A percentile compares a stretch with the other conserved stretches of the same genome.
phyloP scores from a whole-genome alignment of 305 asterid species.

The Stenogyne calaminthoides region DNA sequence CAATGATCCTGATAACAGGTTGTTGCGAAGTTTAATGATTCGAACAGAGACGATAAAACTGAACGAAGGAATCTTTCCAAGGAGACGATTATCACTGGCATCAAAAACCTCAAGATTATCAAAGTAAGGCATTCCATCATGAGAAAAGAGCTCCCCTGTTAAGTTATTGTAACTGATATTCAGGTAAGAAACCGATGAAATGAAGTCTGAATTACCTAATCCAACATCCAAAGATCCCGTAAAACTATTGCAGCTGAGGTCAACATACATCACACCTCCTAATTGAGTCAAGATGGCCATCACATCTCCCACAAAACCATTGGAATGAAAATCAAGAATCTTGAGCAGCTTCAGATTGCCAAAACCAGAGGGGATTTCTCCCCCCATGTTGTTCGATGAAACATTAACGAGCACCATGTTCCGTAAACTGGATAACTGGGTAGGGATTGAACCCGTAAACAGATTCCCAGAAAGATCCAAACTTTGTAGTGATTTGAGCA shows the following conservation, averaged over 20 bases:
- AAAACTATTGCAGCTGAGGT: conserved; percentile 67
- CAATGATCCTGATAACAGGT: conserved; percentile 69
- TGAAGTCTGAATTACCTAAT: conserved; percentile 51
- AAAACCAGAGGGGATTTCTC: conserved; percentile 57
- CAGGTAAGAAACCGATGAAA: conserved; percentile 58
- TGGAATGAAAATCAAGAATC: conserved; percentile 68
- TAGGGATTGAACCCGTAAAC: conserved; percentile 62
- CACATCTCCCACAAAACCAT: conserved; percentile 63
- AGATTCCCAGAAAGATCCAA: conserved; percentile 69
- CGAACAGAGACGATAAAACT: conserved; percentile 73
- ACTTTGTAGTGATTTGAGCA: conserved; percentile 41
- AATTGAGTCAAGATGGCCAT: conserved; percentile 60
- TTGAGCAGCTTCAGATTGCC: conserved; percentile 48
- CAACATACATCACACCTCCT: conserved; percentile 56
- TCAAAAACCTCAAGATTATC: conserved; percentile 80
- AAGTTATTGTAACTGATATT: conserved; percentile 67
- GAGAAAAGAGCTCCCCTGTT: conserved; percentile 73
- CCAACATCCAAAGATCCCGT: conserved; percentile 74
- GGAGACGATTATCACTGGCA: conserved; percentile 61
- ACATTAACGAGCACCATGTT: conserved; percentile 48
- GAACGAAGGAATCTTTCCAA: conserved; percentile 73
- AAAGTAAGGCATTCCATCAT: conserved; percentile 85
- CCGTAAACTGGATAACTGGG: conserved; percentile 40
- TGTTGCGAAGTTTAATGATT: conserved; percentile 61
- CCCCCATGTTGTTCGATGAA: conserved; percentile 53